A percentile compares a stretch with the other conserved stretches of the same genome.
These are phyloP conservation scores for Sarocladium brachiariae DNA, from an alignment of 2,329 filamentous ascomycete genomes.

Conservation along the genomic window DNA sequence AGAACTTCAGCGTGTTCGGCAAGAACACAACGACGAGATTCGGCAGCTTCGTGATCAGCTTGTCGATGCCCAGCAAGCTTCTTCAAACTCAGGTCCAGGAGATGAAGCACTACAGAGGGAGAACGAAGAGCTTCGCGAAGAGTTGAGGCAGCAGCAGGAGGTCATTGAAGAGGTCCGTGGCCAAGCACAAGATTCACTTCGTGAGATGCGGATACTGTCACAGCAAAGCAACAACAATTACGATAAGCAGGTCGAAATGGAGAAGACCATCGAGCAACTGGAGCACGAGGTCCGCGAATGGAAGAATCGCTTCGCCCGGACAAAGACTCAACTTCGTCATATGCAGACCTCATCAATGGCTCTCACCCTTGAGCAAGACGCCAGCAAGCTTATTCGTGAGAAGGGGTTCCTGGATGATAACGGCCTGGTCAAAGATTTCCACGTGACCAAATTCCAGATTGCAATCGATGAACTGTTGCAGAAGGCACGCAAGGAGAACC, in stretches of 20 bases:
- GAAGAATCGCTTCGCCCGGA: constrained; percentile 81
- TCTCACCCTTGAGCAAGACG: constrained; percentile 61
- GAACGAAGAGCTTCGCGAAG: constrained; percentile 60
- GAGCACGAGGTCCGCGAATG: constrained; percentile 83
- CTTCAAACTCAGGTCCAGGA: constrained; percentile 21
- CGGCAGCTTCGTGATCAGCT: constrained; percentile 58
- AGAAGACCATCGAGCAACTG: constrained; percentile 65
- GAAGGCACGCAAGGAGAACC: constrained; percentile 64
- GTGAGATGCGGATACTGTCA: constrained; percentile 84
- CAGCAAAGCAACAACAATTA: constrained; percentile 71
- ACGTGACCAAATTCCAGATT: constrained; percentile 92
- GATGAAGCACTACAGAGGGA: constrained; percentile 56
- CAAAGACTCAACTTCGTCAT: constrained; percentile 79
- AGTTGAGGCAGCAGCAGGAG: constrained; percentile 67
- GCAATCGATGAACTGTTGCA: constrained; percentile 85
- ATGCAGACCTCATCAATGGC: constrained; percentile 76
- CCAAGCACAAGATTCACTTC: constrained; percentile 75
- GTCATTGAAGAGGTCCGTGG: constrained; percentile 80
- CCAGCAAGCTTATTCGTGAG: constrained; percentile 59
- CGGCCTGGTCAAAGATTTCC: constrained; percentile 81
- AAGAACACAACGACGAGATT: constrained; percentile 58
- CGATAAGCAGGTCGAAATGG: constrained; percentile 75
- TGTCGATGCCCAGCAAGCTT: constrained; percentile 37
- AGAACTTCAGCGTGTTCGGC: constrained; percentile 68
- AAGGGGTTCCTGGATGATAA: constrained; percentile 61